Percentiles rank a stretch among this genome's conserved stretches.
These are phyloP conservation scores for Mollisia scopiformis DNA, from an alignment of 2,329 filamentous ascomycete species.

Conservation along the genomic window DNA sequence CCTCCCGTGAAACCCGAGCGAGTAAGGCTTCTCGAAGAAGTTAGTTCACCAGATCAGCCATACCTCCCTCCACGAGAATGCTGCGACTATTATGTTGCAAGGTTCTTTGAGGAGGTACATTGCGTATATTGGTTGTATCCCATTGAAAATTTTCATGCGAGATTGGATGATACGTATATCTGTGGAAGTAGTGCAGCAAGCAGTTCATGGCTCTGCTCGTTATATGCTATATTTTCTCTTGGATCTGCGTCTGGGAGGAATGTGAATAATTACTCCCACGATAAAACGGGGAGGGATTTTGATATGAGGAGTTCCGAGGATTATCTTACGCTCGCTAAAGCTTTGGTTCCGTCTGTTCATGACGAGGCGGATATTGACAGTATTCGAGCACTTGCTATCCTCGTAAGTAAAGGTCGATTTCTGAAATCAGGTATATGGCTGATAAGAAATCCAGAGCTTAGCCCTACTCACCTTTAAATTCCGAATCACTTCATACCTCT, in stretches of 20 bases:
- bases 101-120: slow-evolving; percentile 26
- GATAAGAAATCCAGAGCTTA: slow-evolving; percentile 14
- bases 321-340: slow-evolving; percentile 24
- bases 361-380: slow-evolving; percentile 28
- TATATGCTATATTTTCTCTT: slow-evolving; percentile 25
- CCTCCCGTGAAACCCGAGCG: slow-evolving; percentile 20
- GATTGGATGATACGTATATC: slow-evolving; percentile 22
- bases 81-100: slow-evolving; percentile 22
- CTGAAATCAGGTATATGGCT: background rate
- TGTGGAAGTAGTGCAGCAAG: slow-evolving; percentile 6
- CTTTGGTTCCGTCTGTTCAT: slow-evolving; percentile 20
- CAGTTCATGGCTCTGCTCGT: slow-evolving; percentile 25
- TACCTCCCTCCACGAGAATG: slow-evolving; percentile 23
- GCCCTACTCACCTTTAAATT: slow-evolving; percentile 22
- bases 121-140: slow-evolving; percentile 27
- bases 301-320: slow-evolving; percentile 18
- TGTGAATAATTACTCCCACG: background rate
- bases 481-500: slow-evolving; percentile 24
- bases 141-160: slow-evolving; percentile 22
- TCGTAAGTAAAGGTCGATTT: slow-evolving; percentile 2
- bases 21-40: slow-evolving; percentile 6
- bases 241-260: slow-evolving; percentile 15
- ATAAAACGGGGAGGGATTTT: background rate
- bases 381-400: slow-evolving; percentile 23
- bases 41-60: slow-evolving; percentile 6